Percentiles rank a stretch among this genome's conserved stretches.
Conservation (phyloP, 2,329 filamentous ascomycete genomes). For the Lasiodiplodia citricola region DNA sequence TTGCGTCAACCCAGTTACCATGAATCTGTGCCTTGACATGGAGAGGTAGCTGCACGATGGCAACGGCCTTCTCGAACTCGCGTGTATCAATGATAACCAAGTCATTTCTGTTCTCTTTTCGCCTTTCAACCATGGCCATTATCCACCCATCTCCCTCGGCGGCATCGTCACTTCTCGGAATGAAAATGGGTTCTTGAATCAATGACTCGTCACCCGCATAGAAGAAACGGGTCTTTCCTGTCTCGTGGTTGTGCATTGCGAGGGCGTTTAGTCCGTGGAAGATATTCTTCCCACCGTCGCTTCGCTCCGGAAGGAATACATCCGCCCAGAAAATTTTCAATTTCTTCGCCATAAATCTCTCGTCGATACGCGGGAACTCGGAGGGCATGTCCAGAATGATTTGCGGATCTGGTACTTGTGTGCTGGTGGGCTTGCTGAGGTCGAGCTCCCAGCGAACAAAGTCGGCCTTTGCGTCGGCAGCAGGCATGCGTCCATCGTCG, state of each 20-base stretch:
- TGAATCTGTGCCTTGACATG: constrained; percentile 39
- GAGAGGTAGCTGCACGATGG: constrained; percentile 45
- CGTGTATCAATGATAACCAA: constrained; percentile 45
- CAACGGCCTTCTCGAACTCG: constrained; percentile 43
- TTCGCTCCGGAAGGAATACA: constrained; percentile 35
- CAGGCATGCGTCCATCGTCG: constrained; percentile 36
- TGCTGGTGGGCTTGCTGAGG: constrained; percentile 31
- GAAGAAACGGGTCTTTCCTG: constrained; percentile 35
- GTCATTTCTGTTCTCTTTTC: constrained; percentile 35
- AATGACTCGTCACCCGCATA: constrained; percentile 41
- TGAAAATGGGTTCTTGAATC: constrained; percentile 59
- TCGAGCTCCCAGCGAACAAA: constrained; percentile 46
- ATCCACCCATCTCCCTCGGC: constrained; percentile 57
- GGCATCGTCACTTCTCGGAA: constrained; percentile 49
- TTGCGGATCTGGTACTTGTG: constrained; percentile 35
- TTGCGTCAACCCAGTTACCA: constrained; percentile 41
- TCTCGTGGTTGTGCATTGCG: constrained; percentile 28
- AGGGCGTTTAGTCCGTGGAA: constrained; percentile 27
- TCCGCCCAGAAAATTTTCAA: constrained; percentile 41
- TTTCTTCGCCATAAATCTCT: constrained; percentile 43
- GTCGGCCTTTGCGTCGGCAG: constrained; percentile 40
- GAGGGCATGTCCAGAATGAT: constrained; percentile 41
- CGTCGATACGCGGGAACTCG: constrained; percentile 50
- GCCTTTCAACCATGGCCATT: constrained; percentile 50
- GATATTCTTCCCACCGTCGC: constrained; percentile 34